Base-by-base conservation (phyloP, 768 basidiomycete genomes). In the Tulasnella sp. region DNA sequence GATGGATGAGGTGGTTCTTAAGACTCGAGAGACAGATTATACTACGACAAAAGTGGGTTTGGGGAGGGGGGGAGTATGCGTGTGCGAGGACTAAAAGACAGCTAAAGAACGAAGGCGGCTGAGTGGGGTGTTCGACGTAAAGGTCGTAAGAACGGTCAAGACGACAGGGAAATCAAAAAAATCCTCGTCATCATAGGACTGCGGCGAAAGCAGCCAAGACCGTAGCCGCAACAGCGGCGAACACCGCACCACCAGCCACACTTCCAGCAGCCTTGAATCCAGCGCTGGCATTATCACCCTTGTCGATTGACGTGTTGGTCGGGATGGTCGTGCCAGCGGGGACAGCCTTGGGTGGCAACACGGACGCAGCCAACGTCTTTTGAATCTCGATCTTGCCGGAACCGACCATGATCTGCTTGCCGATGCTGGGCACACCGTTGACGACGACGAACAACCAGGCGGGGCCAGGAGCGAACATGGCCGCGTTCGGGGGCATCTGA, bases 381-480 rank as follows among this genome's bases (percentile, higher is more conserved):
- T 74, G 74, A 7, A 2, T 37, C 3, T 32, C 74, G 41, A 74
- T 73, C 65, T 79, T 76, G 12, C 91, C 91, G 74, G 85, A 83
- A 1, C 92, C 92, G 22, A 93, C 80, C 85, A 92, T 87, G 1
- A 90, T 79, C 77, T 85, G 86, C 74, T 81, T 78, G 1, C 87
- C 90, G 42, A 80, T 79, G 76, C 90, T 90, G 0, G 91, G 89
- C 8, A 90, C 80, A n/a, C 83, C 89, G 70, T 87, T 82, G 3
- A 83, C 84, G 26, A 92, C 81, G n/a, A 92, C 76, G 75, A 85
- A 89, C 14, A 94, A 74, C 86, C 88, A 93, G 14, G 86, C 92
- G 1, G 92, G 91, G 5, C 92, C 92, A 63, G 92, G 92, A 9
- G 92, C 90, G 74, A 92, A 92, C 17, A 92, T 78, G 67, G 81